These are phyloP conservation scores for Ophiostoma pallidulum DNA, from an alignment of 2,329 filamentous ascomycete genomes.

Conservation along the genomic window DNA sequence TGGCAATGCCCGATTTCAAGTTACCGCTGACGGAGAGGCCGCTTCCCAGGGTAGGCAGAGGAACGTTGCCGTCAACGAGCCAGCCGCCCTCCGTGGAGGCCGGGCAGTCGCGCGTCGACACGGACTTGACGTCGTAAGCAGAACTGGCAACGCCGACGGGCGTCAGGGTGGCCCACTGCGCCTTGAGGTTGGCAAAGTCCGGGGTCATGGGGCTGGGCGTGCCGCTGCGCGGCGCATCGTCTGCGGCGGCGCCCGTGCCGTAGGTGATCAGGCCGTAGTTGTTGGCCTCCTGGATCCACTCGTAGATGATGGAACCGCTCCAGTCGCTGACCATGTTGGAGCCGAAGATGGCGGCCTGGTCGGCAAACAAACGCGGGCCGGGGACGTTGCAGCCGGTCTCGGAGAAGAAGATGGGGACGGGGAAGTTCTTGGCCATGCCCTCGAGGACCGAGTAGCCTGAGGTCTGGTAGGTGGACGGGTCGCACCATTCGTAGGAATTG, in stretches of 20 bases:
- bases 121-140: constrained; percentile 52
- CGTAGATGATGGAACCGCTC: constrained; percentile 78
- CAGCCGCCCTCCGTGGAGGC: constrained; percentile 58
- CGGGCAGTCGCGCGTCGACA: constrained; percentile 61
- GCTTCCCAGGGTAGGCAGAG: constrained; percentile 60
- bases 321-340: constrained; percentile 57
- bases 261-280: constrained; percentile 76
- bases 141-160: constrained; percentile 59
- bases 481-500: constrained; percentile 80
- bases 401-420: constrained; percentile 81
- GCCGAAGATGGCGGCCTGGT: constrained; percentile 71
- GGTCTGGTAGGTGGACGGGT: constrained; percentile 43
- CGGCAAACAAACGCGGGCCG: constrained; percentile 52
- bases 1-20: constrained; percentile 16
- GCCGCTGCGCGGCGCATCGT: constrained; percentile 61
- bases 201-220: constrained; percentile 63
- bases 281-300: constrained; percentile 82
- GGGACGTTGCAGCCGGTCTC: constrained; percentile 74
- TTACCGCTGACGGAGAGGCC: constrained; percentile 26
- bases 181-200: constrained; percentile 70
- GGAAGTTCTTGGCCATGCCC: constrained; percentile 57
- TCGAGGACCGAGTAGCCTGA: constrained; percentile 65
- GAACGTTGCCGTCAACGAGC: constrained; percentile 60
- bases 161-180: constrained; percentile 62
- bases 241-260: constrained; percentile 48